These are phyloP conservation scores for Aspergillus diversus DNA, from an alignment of 495 filamentous ascomycete species.

Conservation along the genomic window DNA sequence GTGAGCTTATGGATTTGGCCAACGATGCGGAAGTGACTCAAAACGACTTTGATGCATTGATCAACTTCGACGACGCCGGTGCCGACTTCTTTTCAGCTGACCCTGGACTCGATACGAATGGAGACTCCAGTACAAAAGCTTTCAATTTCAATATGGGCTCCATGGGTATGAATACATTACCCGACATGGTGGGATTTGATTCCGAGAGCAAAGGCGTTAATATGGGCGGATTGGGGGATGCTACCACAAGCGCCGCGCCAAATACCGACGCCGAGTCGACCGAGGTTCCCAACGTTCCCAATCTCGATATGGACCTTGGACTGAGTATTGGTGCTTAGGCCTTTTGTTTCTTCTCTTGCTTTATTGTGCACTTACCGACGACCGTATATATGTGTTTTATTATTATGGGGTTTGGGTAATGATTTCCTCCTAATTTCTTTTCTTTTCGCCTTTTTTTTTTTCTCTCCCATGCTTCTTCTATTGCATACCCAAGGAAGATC, in stretches of 20 bases:
- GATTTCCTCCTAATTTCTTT: neutral
- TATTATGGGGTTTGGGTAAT: neutral
- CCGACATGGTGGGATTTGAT: conserved; percentile 37
- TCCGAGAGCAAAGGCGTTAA: conserved; percentile 34
- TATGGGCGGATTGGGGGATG: conserved; percentile 30
- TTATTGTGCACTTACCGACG: conserved; percentile 15
- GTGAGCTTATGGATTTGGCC: conserved; percentile 50
- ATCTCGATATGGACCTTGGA: conserved; percentile 40
- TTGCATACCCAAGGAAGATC: conserved; percentile 7
- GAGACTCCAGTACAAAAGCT: conserved; percentile 19
- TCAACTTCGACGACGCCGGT: conserved; percentile 51
- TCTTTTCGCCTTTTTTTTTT: conserved; percentile 7
- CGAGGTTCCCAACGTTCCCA: conserved; percentile 25
- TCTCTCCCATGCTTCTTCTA: neutral
- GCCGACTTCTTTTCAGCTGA: conserved; percentile 45
- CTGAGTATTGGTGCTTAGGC: conserved; percentile 29
- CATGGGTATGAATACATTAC: conserved; percentile 31
- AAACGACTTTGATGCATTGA: conserved; percentile 53
- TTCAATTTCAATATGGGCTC: conserved; percentile 29
- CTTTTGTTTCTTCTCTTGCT: conserved; percentile 14
- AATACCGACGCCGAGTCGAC: conserved; percentile 17
- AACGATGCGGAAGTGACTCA: conserved; percentile 55
- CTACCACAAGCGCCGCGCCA: conserved; percentile 13
- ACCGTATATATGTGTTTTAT: conserved; percentile 11
- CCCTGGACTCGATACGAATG: conserved; percentile 22